Conservation (phyloP, 1,284 basidiomycete genomes). For the Apiotrichum montevideense region DNA sequence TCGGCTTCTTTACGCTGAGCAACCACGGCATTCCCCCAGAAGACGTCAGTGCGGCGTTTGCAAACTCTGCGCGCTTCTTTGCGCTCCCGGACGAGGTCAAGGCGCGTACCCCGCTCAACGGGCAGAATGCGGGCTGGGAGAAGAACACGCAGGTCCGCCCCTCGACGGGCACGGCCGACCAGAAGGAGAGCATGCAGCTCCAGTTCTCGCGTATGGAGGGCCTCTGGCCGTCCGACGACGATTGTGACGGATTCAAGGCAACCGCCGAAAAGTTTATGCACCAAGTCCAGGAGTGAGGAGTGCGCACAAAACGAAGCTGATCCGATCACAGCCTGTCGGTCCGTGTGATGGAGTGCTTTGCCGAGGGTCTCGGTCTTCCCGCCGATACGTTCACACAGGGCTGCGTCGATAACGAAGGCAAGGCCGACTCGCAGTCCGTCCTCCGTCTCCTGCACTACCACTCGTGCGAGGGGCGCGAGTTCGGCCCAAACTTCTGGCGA, state of each 20-base stretch:
- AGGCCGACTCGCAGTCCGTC: conserved; percentile 28
- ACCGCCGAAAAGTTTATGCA: conserved; percentile 26
- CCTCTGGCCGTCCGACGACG: conserved; percentile 26
- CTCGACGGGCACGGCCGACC: conserved; percentile 14
- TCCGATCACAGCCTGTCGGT: conserved; percentile 16
- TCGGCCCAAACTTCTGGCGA: conserved; percentile 32
- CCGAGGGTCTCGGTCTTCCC: conserved; percentile 28
- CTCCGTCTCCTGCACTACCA: conserved; percentile 32
- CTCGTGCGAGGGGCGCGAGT: conserved; percentile 27
- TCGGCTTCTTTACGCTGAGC: conserved; percentile 25
- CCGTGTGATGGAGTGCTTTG: conserved; percentile 33
- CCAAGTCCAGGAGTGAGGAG: conserved; percentile 22
- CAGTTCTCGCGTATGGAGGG: conserved; percentile 35
- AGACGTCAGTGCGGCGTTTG: conserved; percentile 13
- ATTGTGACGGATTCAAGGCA: conserved; percentile 17
- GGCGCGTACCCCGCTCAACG: conserved; percentile 13
- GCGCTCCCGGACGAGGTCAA: conserved; percentile 11
- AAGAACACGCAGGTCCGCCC: conserved; percentile 17
- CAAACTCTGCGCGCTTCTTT: conserved; percentile 11
- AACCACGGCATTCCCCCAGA: conserved; percentile 13
- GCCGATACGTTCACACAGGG: conserved; percentile 26
- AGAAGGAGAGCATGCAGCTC: conserved; percentile 17
- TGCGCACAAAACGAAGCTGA: too few relatives aligned
- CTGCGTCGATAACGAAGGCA: conserved; percentile 21
- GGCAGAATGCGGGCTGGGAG: conserved; percentile 20